Percentiles rank a stretch among this genome's conserved stretches.
These are phyloP conservation scores for Ustilago bromivora DNA, from an alignment of 1,284 basidiomycete species.

Conservation along the genomic window DNA sequence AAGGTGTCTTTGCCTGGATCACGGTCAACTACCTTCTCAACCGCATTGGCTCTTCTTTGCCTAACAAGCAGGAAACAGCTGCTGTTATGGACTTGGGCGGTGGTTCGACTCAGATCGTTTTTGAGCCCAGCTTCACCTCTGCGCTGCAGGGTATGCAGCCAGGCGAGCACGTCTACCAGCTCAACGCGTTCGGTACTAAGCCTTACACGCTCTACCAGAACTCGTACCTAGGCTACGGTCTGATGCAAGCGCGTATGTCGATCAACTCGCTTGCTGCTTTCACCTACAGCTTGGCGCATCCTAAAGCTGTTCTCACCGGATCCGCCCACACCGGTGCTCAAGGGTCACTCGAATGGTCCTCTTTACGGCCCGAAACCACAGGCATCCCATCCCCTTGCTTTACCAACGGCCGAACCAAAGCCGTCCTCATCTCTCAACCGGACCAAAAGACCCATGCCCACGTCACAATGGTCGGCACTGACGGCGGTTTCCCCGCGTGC, in stretches of 20 bases:
- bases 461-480: slow-evolving; percentile 61
- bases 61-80: slow-evolving; percentile 73
- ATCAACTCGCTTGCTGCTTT: slow-evolving; percentile 92
- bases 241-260: slow-evolving; percentile 87
- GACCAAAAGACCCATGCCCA: slow-evolving; percentile 64
- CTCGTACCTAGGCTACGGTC: slow-evolving; percentile 83
- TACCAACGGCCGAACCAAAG: slow-evolving; percentile 76
- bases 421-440: slow-evolving; percentile 80
- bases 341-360: slow-evolving; percentile 63
- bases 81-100: slow-evolving; percentile 97
- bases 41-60: slow-evolving; percentile 70
- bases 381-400: slow-evolving; percentile 84
- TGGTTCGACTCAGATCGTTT: slow-evolving; percentile 97
- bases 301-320: slow-evolving; percentile 55
- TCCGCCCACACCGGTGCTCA: slow-evolving; percentile 32
- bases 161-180: slow-evolving; percentile 93
- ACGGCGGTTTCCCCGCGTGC: slow-evolving; percentile 88
- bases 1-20: slow-evolving; percentile 95
- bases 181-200: slow-evolving; percentile 71
- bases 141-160: slow-evolving; percentile 75
- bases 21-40: slow-evolving; percentile 84
- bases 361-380: slow-evolving; percentile 60
- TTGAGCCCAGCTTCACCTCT: slow-evolving; percentile 78
- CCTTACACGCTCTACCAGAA: slow-evolving; percentile 68
- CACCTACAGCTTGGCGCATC: slow-evolving; percentile 75